Conservation (phyloP, 1,139 yeast genomes). For the Scheffersomyces illinoinensis region DNA sequence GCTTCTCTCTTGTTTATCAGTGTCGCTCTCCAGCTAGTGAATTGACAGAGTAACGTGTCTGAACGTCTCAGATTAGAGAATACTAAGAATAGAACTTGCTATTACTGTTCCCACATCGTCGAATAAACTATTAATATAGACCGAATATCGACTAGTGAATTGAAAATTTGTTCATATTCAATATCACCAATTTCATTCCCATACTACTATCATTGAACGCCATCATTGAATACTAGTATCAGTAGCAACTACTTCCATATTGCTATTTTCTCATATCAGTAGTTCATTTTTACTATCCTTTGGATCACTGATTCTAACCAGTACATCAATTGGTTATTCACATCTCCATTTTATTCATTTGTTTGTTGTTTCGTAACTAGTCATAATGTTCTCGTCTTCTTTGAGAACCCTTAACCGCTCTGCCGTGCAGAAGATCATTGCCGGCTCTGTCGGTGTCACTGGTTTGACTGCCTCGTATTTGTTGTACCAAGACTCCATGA, state of each 20-base stretch:
- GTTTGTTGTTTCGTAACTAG: background rate
- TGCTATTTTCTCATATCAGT: background rate
- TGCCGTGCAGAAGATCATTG: slow-evolving; percentile 54
- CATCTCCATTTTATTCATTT: background rate
- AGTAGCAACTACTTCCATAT: no score
- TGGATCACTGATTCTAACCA: background rate
- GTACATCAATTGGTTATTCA: background rate
- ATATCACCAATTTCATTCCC: background rate
- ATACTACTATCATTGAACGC: background rate
- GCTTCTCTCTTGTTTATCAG: background rate
- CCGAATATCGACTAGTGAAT: background rate
- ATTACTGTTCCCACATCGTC: background rate
- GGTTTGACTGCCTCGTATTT: slow-evolving; percentile 75
- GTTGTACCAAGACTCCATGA: slow-evolving; percentile 75
- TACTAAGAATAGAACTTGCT: background rate
- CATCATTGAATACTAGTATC: background rate
- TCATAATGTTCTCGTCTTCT: background rate
- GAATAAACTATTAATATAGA: background rate
- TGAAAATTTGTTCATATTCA: background rate
- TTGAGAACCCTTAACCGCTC: slow-evolving; percentile 17
- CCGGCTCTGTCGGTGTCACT: slow-evolving; percentile 65
- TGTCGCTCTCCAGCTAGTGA: background rate
- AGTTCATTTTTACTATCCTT: background rate
- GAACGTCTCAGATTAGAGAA: background rate
- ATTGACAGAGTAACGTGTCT: background rate